Conservation (phyloP, 2,329 filamentous ascomycete species). For the Domatiomyces catenatus region DNA sequence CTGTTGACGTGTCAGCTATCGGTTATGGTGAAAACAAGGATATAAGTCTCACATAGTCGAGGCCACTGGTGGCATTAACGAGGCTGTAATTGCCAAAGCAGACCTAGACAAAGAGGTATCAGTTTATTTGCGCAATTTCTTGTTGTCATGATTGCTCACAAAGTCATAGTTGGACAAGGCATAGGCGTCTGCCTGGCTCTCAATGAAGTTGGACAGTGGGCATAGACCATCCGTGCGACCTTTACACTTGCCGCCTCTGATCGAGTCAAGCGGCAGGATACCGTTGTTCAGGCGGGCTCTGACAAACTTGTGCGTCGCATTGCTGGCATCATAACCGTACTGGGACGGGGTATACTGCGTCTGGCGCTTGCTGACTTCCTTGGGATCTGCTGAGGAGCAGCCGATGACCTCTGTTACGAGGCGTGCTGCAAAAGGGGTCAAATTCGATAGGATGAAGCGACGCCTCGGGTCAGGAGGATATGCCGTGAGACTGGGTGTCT, state of each 20-base stretch:
- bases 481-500: constrained; percentile 30
- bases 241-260: constrained; percentile 32
- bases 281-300: constrained; percentile 37
- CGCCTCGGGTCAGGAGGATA: constrained; percentile 22
- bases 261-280: constrained; percentile 33
- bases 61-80: constrained; percentile 22
- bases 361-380: constrained; percentile 19
- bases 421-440: constrained; percentile 41
- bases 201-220: constrained; percentile 27
- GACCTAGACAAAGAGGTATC: not conserved
- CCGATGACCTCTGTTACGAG: constrained; percentile 42
- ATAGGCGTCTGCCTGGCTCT: constrained; percentile 26
- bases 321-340: constrained; percentile 31
- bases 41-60: constrained; percentile 31
- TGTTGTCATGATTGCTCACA: constrained; percentile 12
- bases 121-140: not conserved
- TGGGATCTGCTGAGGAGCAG: constrained; percentile 29
- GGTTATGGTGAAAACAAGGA: constrained; percentile 1
- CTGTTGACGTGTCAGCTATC: not conserved
- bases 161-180: constrained; percentile 32
- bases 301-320: constrained; percentile 33
- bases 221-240: constrained; percentile 33
- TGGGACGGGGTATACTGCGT: constrained; percentile 29
- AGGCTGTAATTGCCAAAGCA: constrained; percentile 37
- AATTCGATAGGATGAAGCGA: constrained; percentile 34